Evolutionary conservation across 148 eudicot genomes (phyloP).

Genomic region (Cornus florida): DNA sequence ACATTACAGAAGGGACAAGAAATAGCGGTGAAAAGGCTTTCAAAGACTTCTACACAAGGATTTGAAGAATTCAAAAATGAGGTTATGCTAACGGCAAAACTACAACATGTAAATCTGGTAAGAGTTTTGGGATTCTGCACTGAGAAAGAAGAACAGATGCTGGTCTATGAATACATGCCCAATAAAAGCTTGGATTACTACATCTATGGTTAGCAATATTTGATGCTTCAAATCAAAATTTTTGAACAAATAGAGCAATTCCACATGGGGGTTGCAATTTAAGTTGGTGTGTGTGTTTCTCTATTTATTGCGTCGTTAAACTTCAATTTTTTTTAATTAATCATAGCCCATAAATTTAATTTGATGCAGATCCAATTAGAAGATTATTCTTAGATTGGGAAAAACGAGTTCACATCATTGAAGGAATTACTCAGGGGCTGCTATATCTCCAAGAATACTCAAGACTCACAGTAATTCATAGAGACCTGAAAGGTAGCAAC

Average conservation of each 20-base stretch:
- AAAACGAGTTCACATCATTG: conserved; percentile 32
- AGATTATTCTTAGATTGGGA: conserved; percentile 32
- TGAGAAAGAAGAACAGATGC: conserved; percentile 37
- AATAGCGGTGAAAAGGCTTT: conserved; percentile 45
- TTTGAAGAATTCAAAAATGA: conserved; percentile 42
- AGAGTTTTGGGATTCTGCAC: conserved; percentile 41
- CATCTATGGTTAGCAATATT: conserved; percentile 29
- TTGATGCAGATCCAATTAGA: conserved; percentile 28
- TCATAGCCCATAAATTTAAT: background rate
- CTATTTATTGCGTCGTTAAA: background rate
- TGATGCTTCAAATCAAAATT: no score
- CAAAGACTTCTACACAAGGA: conserved; percentile 40
- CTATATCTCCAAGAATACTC: conserved; percentile 51
- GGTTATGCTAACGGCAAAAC: conserved; percentile 43
- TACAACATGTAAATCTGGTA: conserved; percentile 47
- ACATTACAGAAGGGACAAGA: conserved; percentile 34
- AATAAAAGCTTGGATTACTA: conserved; percentile 46
- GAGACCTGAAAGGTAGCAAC: conserved; percentile 43
- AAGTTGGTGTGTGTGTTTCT: no score
- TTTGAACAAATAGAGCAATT: no score
- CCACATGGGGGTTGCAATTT: no score
- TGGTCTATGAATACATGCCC: conserved; percentile 46
- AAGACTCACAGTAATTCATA: conserved; percentile 36
- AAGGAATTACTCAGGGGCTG: conserved; percentile 47
- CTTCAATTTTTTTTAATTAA: background rate